Evolutionary conservation across 768 basidiomycete genomes (phyloP).

Genomic region (Pleurotus cornucopiae): DNA sequence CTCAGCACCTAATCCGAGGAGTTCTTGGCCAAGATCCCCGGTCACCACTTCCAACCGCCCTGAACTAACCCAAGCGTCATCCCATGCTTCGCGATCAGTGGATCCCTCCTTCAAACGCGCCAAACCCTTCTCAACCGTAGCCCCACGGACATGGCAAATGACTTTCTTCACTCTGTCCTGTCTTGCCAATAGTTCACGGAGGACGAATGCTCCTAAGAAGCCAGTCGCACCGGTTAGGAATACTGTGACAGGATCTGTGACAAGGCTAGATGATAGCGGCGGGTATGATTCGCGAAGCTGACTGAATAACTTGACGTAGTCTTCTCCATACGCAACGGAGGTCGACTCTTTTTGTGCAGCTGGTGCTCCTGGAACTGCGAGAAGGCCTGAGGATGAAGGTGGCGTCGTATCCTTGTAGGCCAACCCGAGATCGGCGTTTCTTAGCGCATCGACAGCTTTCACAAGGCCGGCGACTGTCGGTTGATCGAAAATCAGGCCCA

Average conservation of each 20-base stretch:
- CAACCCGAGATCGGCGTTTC: conserved; percentile 80
- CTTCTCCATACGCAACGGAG: conserved; percentile 71
- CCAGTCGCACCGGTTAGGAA: conserved; percentile 98
- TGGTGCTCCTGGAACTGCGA: conserved; percentile 5
- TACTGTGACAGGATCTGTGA: conserved; percentile 56
- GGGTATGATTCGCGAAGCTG: conserved; percentile 60
- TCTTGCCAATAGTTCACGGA: conserved; percentile 71
- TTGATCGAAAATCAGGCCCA: conserved; percentile 87
- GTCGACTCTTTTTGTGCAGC: conserved; percentile 17
- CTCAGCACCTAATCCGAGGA: conserved; percentile 64
- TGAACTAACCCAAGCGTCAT: conserved; percentile 70
- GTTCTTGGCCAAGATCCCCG: conserved; percentile 76
- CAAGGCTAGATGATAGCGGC: conserved; percentile 54
- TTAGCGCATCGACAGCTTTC: conserved; percentile 66
- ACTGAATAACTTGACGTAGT: conserved; percentile 61
- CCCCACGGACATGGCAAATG: conserved; percentile 85
- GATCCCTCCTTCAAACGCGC: conserved; percentile 68
- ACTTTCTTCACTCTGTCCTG: conserved; percentile 72
- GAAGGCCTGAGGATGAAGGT: conserved; percentile 14
- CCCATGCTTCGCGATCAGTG: conserved; percentile 82
- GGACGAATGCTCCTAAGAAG: conserved; percentile 91
- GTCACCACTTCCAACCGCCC: conserved; percentile 72
- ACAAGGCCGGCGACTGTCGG: conserved; percentile 83
- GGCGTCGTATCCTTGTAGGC: conserved; percentile 27
- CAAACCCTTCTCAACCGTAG: conserved; percentile 56